These are phyloP conservation scores for Alternaria sp. DNA, from an alignment of 2,329 filamentous ascomycete genomes.

Conservation along the genomic window DNA sequence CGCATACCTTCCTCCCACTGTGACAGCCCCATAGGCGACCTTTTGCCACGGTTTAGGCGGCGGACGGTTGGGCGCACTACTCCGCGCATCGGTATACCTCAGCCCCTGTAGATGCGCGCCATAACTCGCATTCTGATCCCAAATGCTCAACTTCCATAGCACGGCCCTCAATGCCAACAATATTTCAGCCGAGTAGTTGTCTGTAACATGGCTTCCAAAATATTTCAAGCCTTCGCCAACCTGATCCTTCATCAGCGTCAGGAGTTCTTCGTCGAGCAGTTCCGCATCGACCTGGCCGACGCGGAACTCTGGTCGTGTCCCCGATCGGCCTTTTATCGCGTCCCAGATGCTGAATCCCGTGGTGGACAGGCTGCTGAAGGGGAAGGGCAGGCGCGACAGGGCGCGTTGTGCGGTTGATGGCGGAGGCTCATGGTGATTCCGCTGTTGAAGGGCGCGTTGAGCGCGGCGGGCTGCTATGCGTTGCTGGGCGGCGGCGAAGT, in stretches of 20 bases:
- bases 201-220: conserved; percentile 77
- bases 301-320: conserved; percentile 84
- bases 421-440: conserved; percentile 56
- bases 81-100: conserved; percentile 85
- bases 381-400: conserved; percentile 57
- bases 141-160: conserved; percentile 93
- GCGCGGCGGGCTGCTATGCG: conserved; percentile 83
- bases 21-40: conserved; percentile 81
- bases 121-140: conserved; percentile 96
- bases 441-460: conserved; percentile 74
- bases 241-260: conserved; percentile 85
- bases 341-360: conserved; percentile 70
- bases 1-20: conserved; percentile 85
- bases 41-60: conserved; percentile 86
- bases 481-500: conserved; percentile 89
- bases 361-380: conserved; percentile 67
- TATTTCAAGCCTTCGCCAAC: conserved; percentile 90
- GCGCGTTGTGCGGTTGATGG: conserved; percentile 52
- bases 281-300: conserved; percentile 97
- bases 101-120: conserved; percentile 93
- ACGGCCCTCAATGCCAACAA: conserved; percentile 77
- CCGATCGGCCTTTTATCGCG: conserved; percentile 74
- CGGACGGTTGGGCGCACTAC: conserved; percentile 60
- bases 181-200: conserved; percentile 90
- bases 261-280: conserved; percentile 89